Base-by-base conservation (phyloP, 192 early-diverging fungal species). In the Backusella tuberculispora region DNA sequence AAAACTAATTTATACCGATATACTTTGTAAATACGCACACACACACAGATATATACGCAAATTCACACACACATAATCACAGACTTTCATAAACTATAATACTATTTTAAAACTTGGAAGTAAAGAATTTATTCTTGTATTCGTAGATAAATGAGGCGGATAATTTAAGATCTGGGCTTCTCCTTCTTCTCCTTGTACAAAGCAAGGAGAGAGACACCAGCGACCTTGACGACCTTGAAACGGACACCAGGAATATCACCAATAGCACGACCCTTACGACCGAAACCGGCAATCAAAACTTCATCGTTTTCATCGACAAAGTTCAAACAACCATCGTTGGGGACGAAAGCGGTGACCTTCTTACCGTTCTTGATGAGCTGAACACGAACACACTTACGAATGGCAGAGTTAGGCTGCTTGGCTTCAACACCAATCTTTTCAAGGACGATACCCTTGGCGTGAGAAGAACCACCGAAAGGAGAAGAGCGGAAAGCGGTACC, bases 161-260 rank as follows among this genome's bases (percentile, higher is more conserved):
- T 46, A 26, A 48, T 77, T 92, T 95, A 95, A 76, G 94, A 92
- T 78, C 97, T 91, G 78, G 96, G 96, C 94, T 99, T 99, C 92
- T 98, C 98, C 94, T 99, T 99, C 96, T 99, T 99, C 89, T 99
- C 98, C 92, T 99, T 99, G 91, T 95, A 99, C 86, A 99, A 87
- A 81, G 98, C 97, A 72, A 99, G 88, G 76, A 99, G 96, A 63
- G 97, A 95, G 78, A 99, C 98, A 88, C 97, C 97, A 78, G 98
- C 93, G 81, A 99, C 98, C 92, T 99, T 98, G 87, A 99, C 97
- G 80, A 98, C 91, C 96, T 99, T 99, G 95, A 99, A 99, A 81
- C 98, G 97, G 81, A 98, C 95, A 96, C 98, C 98, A 81, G 98
- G 98, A 89, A 98, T 96, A 97, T 98, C 97, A 95, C 98, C 97